Evolutionary conservation across 1,284 basidiomycete species (phyloP).

Genomic region (Mycena citricolor): DNA sequence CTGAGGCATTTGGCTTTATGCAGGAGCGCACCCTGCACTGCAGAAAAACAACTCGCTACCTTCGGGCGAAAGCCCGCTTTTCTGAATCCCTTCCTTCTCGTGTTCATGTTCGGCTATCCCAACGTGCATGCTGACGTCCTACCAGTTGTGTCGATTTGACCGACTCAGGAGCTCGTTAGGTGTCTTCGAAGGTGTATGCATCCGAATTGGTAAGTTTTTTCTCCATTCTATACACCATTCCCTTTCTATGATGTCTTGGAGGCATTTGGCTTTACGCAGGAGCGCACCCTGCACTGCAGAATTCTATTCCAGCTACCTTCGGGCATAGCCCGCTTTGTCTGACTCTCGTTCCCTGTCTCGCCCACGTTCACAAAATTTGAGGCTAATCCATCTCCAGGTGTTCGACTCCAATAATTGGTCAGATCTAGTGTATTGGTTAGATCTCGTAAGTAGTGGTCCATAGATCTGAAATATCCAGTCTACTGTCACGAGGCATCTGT

Average conservation of each 20-base stretch:
- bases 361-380: too few species aligned
- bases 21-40: slow-evolving; percentile 51
- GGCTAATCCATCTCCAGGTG: too few species aligned
- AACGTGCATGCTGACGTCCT: slow-evolving; percentile 18
- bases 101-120: slow-evolving; percentile 27
- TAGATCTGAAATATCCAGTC: too few species aligned
- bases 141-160: slow-evolving; percentile 2
- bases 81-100: slow-evolving; percentile 30
- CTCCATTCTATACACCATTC: slow-evolving; percentile 17
- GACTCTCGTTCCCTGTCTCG: slow-evolving; percentile 23
- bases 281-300: slow-evolving; percentile 50
- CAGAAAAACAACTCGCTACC: slow-evolving; percentile 54
- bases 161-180: too few species aligned
- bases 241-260: slow-evolving; percentile 73
- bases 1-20: slow-evolving; percentile 93
- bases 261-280: slow-evolving; percentile 89
- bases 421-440: too few species aligned
- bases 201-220: slow-evolving; percentile 28
- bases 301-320: slow-evolving; percentile 55
- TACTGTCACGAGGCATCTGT: too few species aligned
- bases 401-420: too few species aligned
- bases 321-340: slow-evolving; percentile 42
- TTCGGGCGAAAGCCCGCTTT: slow-evolving; percentile 45
- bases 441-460: too few species aligned
- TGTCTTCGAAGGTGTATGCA: too few species aligned